These are phyloP conservation scores for Dicorynia guianensis DNA, from an alignment of 306 rosid species.

Conservation along the genomic window DNA sequence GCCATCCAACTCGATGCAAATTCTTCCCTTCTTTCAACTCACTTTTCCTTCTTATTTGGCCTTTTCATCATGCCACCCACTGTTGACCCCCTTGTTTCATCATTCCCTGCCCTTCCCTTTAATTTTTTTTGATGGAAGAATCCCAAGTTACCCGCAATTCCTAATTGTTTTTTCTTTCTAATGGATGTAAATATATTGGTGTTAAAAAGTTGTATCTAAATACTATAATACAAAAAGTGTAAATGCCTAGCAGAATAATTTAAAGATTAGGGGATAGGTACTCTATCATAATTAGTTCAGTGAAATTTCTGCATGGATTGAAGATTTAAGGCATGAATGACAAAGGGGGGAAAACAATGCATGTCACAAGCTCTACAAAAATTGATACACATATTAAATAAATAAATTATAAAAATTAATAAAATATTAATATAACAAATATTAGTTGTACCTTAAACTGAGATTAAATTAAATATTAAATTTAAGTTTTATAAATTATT, in stretches of 20 bases:
- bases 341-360: too few species aligned
- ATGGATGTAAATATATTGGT: background rate
- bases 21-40: conserved; percentile 48
- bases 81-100: conserved; percentile 62
- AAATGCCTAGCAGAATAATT: background rate
- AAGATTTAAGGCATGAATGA: too few species aligned
- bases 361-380: too few species aligned
- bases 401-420: too few species aligned
- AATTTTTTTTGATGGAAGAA: conserved; percentile 42
- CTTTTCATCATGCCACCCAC: conserved; percentile 66
- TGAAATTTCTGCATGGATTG: too few species aligned
- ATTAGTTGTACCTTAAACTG: too few species aligned
- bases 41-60: conserved; percentile 53
- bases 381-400: too few species aligned
- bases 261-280: background rate
- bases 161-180: conserved; percentile 35
- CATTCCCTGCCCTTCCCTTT: conserved; percentile 55
- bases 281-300: too few species aligned
- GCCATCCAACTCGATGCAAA: conserved; percentile 49
- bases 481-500: too few species aligned
- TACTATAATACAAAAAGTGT: background rate
- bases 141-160: conserved; percentile 50
- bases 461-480: too few species aligned
- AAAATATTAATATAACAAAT: too few species aligned
- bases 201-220: background rate